phyloP scores from a whole-genome alignment of 768 basidiomycete genomes.

The Rhodotorula paludigena region DNA sequence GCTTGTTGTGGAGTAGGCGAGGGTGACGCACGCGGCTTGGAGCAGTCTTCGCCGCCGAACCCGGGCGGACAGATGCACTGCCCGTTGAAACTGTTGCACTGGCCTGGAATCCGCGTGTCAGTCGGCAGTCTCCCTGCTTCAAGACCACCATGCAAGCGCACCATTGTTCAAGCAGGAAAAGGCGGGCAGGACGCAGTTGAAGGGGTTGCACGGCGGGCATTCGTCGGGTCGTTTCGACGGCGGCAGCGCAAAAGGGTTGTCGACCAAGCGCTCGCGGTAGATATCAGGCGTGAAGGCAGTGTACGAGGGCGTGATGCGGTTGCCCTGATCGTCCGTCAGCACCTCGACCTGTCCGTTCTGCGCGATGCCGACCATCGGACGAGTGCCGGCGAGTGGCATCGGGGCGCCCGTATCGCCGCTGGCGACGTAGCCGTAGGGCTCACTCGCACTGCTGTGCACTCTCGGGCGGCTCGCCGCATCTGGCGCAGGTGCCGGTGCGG shows the following conservation, averaged over 20 bases:
- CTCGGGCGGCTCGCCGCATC: no score
- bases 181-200: constrained; percentile 88
- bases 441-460: no score
- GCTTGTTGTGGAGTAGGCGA: rapidly evolving
- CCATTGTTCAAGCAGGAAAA: constrained; percentile 76
- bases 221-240: constrained; percentile 9
- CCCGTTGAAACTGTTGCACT: constrained; percentile 85
- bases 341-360: background rate
- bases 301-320: background rate
- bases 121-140: no score
- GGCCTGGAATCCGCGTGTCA: constrained; percentile 53
- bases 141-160: no score
- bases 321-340: no score
- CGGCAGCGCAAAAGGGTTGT: background rate
- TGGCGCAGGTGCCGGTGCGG: background rate
- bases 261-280: background rate
- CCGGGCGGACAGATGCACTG: constrained; percentile 95
- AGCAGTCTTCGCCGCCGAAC: constrained; percentile 95
- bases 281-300: background rate
- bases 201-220: constrained; percentile 53
- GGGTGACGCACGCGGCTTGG: constrained; percentile 70
- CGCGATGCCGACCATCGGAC: background rate
- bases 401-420: no score
- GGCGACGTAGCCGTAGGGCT: no score
- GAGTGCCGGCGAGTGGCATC: constrained; percentile 1